These are phyloP conservation scores for Solanum okadae DNA, from an alignment of 257 asterid species.

Conservation along the genomic window DNA sequence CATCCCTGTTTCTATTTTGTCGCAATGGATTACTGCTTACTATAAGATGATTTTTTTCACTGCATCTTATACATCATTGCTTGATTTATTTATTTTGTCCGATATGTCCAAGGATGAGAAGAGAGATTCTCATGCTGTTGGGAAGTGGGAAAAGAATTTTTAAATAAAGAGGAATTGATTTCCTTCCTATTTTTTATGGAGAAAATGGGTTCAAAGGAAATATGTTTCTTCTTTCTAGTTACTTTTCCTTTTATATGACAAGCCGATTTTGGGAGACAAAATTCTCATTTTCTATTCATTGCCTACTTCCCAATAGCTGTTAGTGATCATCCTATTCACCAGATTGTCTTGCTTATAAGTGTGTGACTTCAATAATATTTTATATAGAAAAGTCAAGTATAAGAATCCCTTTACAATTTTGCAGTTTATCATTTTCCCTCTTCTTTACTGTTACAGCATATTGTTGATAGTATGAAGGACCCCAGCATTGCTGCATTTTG, in stretches of 20 bases:
- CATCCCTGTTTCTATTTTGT: constrained; percentile 3
- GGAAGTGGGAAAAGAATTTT: not conserved
- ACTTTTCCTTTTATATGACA: not conserved
- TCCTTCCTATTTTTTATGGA: not conserved
- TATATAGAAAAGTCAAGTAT: not conserved
- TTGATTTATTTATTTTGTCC: not conserved
- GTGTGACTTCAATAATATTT: not conserved
- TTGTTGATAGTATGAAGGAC: constrained; percentile 87
- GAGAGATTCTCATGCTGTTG: not conserved
- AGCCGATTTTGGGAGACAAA: not conserved
- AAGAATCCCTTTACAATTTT: not conserved
- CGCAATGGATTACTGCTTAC: not conserved
- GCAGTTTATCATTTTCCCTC: not conserved
- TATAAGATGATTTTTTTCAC: not conserved
- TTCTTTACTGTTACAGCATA: constrained; percentile 60
- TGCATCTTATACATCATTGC: not conserved
- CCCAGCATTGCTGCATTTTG: constrained; percentile 98
- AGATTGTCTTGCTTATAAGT: not conserved
- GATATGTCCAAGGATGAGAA: not conserved
- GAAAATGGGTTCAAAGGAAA: not conserved
- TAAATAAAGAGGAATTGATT: not conserved
- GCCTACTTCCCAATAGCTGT: not conserved
- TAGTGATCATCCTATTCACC: not conserved
- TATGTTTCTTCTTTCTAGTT: not conserved
- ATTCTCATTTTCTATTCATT: not conserved